Base-by-base conservation (phyloP, 176 grass and related monocot species). In the Juncus inflexus region DNA sequence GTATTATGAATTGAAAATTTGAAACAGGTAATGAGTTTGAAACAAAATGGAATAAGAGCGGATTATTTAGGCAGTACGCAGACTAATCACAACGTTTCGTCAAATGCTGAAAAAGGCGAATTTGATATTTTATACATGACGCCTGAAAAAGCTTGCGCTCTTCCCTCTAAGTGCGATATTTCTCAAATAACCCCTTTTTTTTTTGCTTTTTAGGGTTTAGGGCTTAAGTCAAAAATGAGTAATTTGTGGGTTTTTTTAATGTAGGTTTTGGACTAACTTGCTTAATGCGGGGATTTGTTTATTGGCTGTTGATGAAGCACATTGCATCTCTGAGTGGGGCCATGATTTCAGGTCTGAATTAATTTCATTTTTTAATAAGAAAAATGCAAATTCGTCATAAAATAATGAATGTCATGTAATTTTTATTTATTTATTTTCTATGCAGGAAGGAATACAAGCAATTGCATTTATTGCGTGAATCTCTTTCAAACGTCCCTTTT, bases 261-360 rank as follows among this genome's bases (percentile, higher is more conserved):
- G 39, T 73, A 97, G 85, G 63, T 97, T 97, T 77, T 97, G 92
- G 87, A 76, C 59, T 74, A 96, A 97, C 67, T 84, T 97, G 77
- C 60, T 75, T 37, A 73, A 82, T 73, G 40, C 63, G 0, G 87
- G 92, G 58, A 86, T 97, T 58, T 97, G 87, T 77, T 75, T 86
- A 67, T 81, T 97, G 64, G 92, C 92, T 40, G 83, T 91, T 39
- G 92, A 97, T 72, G 92, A 97, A 79, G 85, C 85, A 12, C 92
- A 97, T 75, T 97, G 92, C 77, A 91, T 97, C 81, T 97, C 92
- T 50, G 87, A 91, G 71, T 97, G 92, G 87, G 92, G 92, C 15
- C 92, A 97, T 80, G 85, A 97, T 91, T 97, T 97, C 87, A 97
- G 85, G 87, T 96, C 79, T 42, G 67, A 45, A 28, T 28, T 28